Evolutionary conservation across 805 yeast species (phyloP).

Genomic region (Suhomyces canberraensis): DNA sequence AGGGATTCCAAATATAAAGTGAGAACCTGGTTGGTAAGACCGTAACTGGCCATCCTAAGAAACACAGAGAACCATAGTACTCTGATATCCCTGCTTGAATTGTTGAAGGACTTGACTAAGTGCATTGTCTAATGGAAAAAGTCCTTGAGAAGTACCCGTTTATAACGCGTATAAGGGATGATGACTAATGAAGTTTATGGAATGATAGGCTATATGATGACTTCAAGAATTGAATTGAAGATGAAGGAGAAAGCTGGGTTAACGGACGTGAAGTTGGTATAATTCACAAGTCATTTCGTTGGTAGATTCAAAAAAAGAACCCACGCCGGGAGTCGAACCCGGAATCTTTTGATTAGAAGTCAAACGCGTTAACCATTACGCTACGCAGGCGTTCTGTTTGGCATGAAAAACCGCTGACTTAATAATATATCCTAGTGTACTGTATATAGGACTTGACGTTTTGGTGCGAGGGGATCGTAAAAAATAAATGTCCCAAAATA

Average conservation of each 20-base stretch:
- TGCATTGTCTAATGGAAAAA: slow-evolving; percentile 33
- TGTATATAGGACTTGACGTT: too few relatives aligned
- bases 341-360: slow-evolving; percentile 64
- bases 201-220: too few relatives aligned
- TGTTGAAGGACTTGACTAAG: slow-evolving; percentile 30
- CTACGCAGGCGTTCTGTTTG: slow-evolving; percentile 45
- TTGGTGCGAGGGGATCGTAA: too few relatives aligned
- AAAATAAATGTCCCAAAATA: too few relatives aligned
- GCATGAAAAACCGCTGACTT: neutral
- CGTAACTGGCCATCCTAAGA: slow-evolving; percentile 69
- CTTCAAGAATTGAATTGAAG: too few relatives aligned
- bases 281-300: neutral
- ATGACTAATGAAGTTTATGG: too few relatives aligned
- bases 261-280: neutral
- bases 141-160: too few relatives aligned
- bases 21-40: slow-evolving; percentile 74
- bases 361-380: slow-evolving; percentile 68
- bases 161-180: too few relatives aligned
- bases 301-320: slow-evolving; percentile 14
- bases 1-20: slow-evolving; percentile 61
- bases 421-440: neutral
- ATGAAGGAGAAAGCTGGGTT: neutral
- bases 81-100: slow-evolving; percentile 51
- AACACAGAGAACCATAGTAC: slow-evolving; percentile 68
- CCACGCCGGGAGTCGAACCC: slow-evolving; percentile 60